Conservation (phyloP, 345 rosid genomes). For the Anacardium occidentale region DNA sequence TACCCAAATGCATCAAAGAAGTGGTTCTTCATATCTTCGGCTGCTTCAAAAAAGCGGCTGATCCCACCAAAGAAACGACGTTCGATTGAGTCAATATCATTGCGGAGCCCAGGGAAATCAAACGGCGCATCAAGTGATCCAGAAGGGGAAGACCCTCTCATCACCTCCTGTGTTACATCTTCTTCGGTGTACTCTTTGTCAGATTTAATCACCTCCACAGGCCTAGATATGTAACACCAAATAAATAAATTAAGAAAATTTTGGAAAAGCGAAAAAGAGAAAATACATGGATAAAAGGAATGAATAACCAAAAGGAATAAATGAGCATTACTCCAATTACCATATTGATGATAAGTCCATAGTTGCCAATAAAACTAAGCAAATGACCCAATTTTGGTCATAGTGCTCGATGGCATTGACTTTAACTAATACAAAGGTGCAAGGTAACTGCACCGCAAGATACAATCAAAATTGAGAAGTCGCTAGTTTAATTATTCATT, state of each 20-base stretch:
- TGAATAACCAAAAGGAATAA: background rate
- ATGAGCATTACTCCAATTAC: background rate
- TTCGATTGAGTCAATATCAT: conserved; percentile 63
- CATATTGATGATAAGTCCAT: background rate
- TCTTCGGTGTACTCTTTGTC: conserved; percentile 88
- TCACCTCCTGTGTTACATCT: conserved; percentile 66
- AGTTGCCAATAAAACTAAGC: background rate
- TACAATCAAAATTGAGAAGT: background rate
- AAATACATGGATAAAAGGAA: background rate
- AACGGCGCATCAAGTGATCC: conserved; percentile 44
- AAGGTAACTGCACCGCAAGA: background rate
- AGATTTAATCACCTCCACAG: conserved; percentile 64
- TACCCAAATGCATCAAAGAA: conserved; percentile 53
- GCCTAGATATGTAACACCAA: conserved; percentile 42
- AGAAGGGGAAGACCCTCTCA: conserved; percentile 29
- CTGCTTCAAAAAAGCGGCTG: conserved; percentile 60
- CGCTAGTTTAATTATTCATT: background rate
- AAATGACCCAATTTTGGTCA: background rate
- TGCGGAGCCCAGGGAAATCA: conserved; percentile 68
- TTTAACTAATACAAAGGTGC: background rate
- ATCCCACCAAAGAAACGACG: conserved; percentile 56
- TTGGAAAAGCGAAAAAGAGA: background rate
- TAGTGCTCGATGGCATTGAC: background rate
- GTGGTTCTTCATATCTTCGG: conserved; percentile 65
- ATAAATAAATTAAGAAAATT: background rate